A percentile compares a stretch with the other conserved stretches of the same genome.
Conservation (phyloP, 2,329 filamentous ascomycete genomes). For the Fusarium albidum region DNA sequence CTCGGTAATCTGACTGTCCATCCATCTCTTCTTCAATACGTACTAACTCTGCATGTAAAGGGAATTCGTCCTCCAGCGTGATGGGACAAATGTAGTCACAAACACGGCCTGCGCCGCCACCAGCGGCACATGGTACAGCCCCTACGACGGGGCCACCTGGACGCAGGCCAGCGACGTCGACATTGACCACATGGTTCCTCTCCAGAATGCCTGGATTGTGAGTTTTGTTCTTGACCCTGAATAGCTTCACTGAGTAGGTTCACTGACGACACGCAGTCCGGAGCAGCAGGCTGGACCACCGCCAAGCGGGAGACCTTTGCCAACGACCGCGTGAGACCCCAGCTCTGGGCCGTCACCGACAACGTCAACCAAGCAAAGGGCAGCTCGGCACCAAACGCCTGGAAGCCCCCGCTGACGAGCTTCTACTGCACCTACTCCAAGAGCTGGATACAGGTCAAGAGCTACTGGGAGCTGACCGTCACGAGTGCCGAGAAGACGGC, state of each 20-base stretch:
- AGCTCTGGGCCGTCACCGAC: conserved; percentile 82
- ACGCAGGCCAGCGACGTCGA: conserved; percentile 74
- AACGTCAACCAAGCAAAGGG: conserved; percentile 78
- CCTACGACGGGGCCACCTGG: conserved; percentile 79
- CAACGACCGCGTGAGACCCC: conserved; percentile 78
- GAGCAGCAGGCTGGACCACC: conserved; percentile 76
- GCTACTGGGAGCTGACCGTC: conserved; percentile 72
- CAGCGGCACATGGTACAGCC: conserved; percentile 73
- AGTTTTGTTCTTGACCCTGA: conserved; percentile 32
- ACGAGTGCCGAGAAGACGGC: conserved; percentile 77
- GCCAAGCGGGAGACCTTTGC: conserved; percentile 73
- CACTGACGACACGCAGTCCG: conserved; percentile 59
- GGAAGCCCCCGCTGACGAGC: conserved; percentile 74
- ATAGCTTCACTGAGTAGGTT: not conserved
- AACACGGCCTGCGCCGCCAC: conserved; percentile 68
- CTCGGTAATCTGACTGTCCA: too few relatives aligned
- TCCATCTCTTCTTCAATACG: too few relatives aligned
- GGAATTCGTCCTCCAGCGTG: conserved; percentile 77
- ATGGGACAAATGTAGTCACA: conserved; percentile 70
- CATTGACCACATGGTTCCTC: conserved; percentile 84
- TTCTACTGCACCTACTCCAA: conserved; percentile 83
- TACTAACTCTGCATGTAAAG: conserved; percentile 39
- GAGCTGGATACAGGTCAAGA: conserved; percentile 83
- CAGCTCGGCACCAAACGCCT: conserved; percentile 76
- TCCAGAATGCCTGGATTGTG: conserved; percentile 82